Conservation (phyloP, 225 moss, liverwort and hornwort genomes). For the Sphagnum tenellum region DNA sequence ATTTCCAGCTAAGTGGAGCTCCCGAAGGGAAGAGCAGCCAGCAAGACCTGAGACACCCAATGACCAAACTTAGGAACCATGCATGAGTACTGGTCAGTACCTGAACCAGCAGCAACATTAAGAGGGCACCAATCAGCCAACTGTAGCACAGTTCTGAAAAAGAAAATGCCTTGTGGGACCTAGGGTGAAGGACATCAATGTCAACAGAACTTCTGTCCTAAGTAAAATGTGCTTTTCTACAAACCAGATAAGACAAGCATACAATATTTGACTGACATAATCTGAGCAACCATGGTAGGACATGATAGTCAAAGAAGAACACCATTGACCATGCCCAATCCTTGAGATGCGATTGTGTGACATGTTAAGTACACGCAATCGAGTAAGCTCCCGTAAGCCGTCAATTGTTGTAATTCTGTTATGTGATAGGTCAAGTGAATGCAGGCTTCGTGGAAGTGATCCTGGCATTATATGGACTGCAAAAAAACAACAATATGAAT, state of each 20-base stretch:
- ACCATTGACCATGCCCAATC: constrained; percentile 64
- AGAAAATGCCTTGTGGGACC: not conserved
- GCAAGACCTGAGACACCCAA: constrained; percentile 43
- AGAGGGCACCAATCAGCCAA: no score
- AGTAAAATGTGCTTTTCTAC: no score
- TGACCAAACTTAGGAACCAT: not conserved
- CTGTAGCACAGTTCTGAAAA: not conserved
- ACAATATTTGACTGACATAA: no score
- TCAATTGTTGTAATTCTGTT: constrained; percentile 75
- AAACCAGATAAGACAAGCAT: no score
- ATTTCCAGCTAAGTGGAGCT: constrained; percentile 70
- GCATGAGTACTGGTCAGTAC: no score
- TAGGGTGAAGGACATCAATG: not conserved
- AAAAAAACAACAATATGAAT: constrained; percentile 1
- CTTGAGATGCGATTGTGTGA: constrained; percentile 81
- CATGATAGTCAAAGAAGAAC: not conserved
- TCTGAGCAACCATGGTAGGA: no score
- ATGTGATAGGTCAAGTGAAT: constrained; percentile 71
- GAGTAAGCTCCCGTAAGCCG: constrained; percentile 75
- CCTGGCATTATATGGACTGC: constrained; percentile 73
- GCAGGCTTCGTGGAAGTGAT: constrained; percentile 71
- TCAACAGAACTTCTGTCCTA: no score
- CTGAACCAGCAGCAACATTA: no score
- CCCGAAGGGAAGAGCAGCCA: constrained; percentile 69
- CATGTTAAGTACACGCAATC: constrained; percentile 70